phyloP scores from a whole-genome alignment of 2,329 filamentous ascomycete species.

The Xylariaceae sp. region DNA sequence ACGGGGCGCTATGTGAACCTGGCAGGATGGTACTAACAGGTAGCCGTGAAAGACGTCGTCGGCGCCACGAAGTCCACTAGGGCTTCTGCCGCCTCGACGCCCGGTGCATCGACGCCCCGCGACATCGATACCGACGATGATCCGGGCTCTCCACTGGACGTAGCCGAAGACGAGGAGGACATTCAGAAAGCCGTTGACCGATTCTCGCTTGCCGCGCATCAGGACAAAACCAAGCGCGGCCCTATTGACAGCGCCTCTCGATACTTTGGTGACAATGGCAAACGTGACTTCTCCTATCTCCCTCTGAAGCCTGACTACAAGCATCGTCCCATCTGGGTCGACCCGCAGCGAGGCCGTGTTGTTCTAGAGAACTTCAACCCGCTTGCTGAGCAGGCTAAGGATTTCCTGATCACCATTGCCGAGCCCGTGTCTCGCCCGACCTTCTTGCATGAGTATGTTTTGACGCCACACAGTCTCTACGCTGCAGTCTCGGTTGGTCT shows the following conservation, averaged over 20 bases:
- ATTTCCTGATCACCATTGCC: slow-evolving; percentile 92
- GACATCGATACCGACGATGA: slow-evolving; percentile 52
- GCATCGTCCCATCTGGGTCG: slow-evolving; percentile 89
- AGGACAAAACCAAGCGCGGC: slow-evolving; percentile 41
- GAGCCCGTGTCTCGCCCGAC: slow-evolving; percentile 87
- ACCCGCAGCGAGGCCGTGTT: slow-evolving; percentile 78
- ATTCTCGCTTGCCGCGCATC: slow-evolving; percentile 51
- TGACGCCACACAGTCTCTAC: slow-evolving; percentile 90
- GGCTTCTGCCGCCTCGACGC: slow-evolving; percentile 54
- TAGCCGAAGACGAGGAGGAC: slow-evolving; percentile 49
- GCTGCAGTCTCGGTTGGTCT: slow-evolving; percentile 94
- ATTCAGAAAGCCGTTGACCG: slow-evolving; percentile 56
- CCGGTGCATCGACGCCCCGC: slow-evolving; percentile 55
- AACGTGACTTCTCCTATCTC: slow-evolving; percentile 71
- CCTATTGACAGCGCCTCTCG: slow-evolving; percentile 38
- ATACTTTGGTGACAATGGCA: slow-evolving; percentile 42
- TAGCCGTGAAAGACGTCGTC: slow-evolving; percentile 38
- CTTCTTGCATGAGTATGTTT: slow-evolving; percentile 87
- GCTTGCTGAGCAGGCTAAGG: slow-evolving; percentile 78
- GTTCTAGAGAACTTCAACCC: slow-evolving; percentile 93
- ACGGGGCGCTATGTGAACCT: slow-evolving; percentile 1
- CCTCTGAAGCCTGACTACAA: slow-evolving; percentile 81
- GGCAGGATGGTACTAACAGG: slow-evolving; percentile 24
- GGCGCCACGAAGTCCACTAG: slow-evolving; percentile 51
- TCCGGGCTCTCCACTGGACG: slow-evolving; percentile 33